A percentile compares a stretch with the other conserved stretches of the same genome.
Conservation (phyloP, 805 yeast genomes). For the Saccharomyces cerevisiae region DNA sequence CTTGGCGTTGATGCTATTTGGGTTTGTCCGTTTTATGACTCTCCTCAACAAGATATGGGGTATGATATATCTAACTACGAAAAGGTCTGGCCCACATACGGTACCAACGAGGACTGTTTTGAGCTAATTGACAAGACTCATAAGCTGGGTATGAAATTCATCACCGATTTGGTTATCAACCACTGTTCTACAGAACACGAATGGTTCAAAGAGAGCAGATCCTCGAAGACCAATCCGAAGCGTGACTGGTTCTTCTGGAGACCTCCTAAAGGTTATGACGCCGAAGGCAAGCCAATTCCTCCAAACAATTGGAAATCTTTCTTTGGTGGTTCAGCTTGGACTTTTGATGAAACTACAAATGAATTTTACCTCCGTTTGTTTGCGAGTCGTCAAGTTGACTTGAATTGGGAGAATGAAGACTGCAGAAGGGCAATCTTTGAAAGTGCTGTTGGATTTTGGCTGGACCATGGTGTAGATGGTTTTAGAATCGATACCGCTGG, state of each 20-base stretch:
- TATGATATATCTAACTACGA: no score
- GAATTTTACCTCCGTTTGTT: slow-evolving; percentile 49
- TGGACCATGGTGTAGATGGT: slow-evolving; percentile 48
- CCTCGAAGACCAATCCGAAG: slow-evolving; percentile 43
- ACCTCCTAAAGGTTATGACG: slow-evolving; percentile 38
- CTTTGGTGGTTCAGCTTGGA: slow-evolving; percentile 51
- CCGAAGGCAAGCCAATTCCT: slow-evolving; percentile 41
- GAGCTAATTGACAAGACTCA: slow-evolving; percentile 40
- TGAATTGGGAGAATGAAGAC: slow-evolving; percentile 48
- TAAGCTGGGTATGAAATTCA: slow-evolving; percentile 41
- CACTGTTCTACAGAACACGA: slow-evolving; percentile 47
- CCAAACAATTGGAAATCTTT: slow-evolving; percentile 52
- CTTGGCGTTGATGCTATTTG: slow-evolving; percentile 48
- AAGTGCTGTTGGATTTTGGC: slow-evolving; percentile 45
- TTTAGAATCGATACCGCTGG: slow-evolving; percentile 29
- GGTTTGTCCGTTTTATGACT: slow-evolving; percentile 45
- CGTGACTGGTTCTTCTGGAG: slow-evolving; percentile 58
- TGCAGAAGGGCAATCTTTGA: slow-evolving; percentile 33
- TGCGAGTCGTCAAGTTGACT: slow-evolving; percentile 48
- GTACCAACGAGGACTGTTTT: slow-evolving; percentile 47
- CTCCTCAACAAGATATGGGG: no score
- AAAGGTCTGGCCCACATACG: slow-evolving; percentile 29
- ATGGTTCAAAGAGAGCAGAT: slow-evolving; percentile 49
- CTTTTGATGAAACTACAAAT: slow-evolving; percentile 44
- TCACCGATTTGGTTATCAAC: slow-evolving; percentile 49